Conservation (phyloP, 495 filamentous ascomycete species). For the Tuber umbilicatum region DNA sequence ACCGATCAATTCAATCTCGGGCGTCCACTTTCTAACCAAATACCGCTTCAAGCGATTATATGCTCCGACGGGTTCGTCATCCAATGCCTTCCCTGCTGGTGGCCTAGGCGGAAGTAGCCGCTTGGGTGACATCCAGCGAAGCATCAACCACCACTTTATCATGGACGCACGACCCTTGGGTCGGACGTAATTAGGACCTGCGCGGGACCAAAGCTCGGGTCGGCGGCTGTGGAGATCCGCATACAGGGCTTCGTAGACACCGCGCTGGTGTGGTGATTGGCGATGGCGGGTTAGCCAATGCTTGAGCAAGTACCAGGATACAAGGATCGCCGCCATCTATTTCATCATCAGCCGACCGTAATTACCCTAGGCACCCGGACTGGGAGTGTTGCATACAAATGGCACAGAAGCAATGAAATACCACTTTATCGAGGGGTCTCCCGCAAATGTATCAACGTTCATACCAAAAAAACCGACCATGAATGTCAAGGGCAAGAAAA, state of each 20-base stretch:
- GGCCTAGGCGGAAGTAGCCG: not conserved
- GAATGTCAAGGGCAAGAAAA: conserved; percentile 54
- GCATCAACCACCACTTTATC: conserved; percentile 49
- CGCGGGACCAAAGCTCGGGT: conserved; percentile 49
- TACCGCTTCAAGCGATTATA: conserved; percentile 47
- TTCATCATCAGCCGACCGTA: not conserved
- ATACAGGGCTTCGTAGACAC: conserved; percentile 50
- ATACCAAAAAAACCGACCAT: conserved; percentile 52
- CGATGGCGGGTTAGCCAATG: conserved; percentile 46
- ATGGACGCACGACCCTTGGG: conserved; percentile 40
- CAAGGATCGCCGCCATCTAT: conserved; percentile 44
- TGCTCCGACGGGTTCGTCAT: conserved; percentile 28
- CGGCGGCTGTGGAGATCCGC: conserved; percentile 46
- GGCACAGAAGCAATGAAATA: conserved; percentile 49
- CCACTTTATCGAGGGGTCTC: conserved; percentile 49
- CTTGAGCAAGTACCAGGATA: conserved; percentile 51
- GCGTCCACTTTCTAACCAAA: conserved; percentile 47
- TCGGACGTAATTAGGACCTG: conserved; percentile 46
- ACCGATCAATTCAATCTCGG: conserved; percentile 30
- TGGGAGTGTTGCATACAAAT: conserved; percentile 34
- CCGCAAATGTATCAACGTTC: conserved; percentile 48
- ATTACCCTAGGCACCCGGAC: not conserved
- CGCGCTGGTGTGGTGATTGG: conserved; percentile 49
- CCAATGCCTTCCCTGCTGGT: conserved; percentile 30
- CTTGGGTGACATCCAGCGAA: conserved; percentile 44